phyloP scores from a whole-genome alignment of 176 grass and related monocot species.

The Pontederia crassipes region DNA sequence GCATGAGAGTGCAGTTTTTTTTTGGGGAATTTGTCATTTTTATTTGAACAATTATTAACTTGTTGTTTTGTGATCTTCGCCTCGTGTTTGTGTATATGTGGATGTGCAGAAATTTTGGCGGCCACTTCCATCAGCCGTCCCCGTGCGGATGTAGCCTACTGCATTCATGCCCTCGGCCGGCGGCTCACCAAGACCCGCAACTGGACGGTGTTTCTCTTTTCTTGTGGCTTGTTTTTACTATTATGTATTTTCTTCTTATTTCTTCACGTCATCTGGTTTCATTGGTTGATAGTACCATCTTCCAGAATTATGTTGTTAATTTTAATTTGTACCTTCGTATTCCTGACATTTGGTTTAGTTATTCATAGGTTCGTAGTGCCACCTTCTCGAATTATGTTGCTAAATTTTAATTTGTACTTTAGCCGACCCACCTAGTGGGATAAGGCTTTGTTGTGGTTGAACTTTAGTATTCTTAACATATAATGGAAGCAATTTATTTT shows the following conservation, averaged over 20 bases:
- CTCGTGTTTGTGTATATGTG: neutral
- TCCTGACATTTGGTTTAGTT: too few species aligned
- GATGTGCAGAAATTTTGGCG: conserved; percentile 48
- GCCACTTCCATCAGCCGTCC: conserved; percentile 51
- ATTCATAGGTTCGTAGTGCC: too few species aligned
- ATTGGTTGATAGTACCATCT: neutral
- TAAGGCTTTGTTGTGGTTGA: too few species aligned
- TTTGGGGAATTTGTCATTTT: neutral
- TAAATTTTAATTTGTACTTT: too few species aligned
- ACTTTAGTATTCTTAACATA: too few species aligned
- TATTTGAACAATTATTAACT: neutral
- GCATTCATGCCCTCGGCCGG: conserved; percentile 69
- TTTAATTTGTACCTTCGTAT: too few species aligned
- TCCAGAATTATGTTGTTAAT: too few species aligned
- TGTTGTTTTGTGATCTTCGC: neutral
- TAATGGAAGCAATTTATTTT: too few species aligned
- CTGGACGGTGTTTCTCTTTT: conserved; percentile 52
- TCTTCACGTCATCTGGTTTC: neutral
- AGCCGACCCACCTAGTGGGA: too few species aligned
- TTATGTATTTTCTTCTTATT: neutral
- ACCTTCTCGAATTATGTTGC: too few species aligned
- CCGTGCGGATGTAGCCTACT: conserved; percentile 65
- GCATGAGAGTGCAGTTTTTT: too few species aligned
- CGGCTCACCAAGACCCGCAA: conserved; percentile 73
- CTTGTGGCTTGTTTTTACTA: neutral